These are phyloP conservation scores for Yarrowia porcina DNA, from an alignment of 805 yeast species.

Conservation along the genomic window DNA sequence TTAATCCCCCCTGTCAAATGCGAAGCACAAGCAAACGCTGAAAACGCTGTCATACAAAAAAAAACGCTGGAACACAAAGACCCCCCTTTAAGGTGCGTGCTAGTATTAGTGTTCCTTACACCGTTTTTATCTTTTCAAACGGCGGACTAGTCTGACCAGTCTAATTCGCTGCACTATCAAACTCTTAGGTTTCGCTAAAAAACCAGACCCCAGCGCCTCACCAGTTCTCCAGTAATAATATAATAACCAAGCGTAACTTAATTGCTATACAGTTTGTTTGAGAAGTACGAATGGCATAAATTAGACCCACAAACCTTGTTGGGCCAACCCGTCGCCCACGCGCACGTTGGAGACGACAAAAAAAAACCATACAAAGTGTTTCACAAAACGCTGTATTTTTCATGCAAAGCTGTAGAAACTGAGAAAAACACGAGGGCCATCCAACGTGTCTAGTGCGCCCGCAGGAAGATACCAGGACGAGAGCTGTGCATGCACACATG, in stretches of 20 bases:
- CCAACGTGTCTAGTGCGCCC: no score
- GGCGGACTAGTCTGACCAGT: no score
- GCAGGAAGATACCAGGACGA: no score
- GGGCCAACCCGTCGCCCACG: no score
- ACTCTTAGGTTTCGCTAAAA: background rate
- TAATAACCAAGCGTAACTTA: conserved; percentile 3
- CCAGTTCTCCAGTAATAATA: no score
- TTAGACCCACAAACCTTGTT: background rate
- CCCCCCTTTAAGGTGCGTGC: no score
- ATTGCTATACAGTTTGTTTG: background rate
- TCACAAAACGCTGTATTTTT: background rate
- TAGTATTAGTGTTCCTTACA: no score
- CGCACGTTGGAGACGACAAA: no score
- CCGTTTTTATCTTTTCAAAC: no score
- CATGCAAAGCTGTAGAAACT: background rate
- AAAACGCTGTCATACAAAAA: background rate
- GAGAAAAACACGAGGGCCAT: no score
- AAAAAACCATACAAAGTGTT: no score
- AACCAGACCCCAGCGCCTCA: background rate
- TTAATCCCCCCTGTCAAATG: background rate
- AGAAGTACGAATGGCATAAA: background rate
- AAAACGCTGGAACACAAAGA: background rate
- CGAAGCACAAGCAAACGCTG: background rate
- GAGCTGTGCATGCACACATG: no score
- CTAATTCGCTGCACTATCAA: background rate